phyloP scores from a whole-genome alignment of 352 stramenopile genomes.

The Phytophthora podocarpi region DNA sequence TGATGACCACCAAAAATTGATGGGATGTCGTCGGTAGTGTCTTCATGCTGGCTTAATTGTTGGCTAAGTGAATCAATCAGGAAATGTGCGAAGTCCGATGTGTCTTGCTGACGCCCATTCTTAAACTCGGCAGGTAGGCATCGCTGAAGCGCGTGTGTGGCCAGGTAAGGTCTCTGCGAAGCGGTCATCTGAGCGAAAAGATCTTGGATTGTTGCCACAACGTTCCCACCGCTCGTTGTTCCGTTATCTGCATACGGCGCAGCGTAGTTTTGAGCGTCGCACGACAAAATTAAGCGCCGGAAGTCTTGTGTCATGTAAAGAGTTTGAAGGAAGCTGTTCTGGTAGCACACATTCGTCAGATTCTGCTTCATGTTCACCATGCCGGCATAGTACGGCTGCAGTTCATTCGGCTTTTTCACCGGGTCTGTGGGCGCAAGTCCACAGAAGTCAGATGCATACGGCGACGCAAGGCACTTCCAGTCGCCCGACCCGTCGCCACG shows the following conservation, averaged over 20 bases:
- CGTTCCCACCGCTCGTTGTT: slow-evolving; percentile 36
- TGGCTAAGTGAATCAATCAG: slow-evolving; percentile 82
- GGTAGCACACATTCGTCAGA: slow-evolving; percentile 91
- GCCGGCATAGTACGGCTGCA: slow-evolving; percentile 81
- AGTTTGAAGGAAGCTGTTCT: slow-evolving; percentile 90
- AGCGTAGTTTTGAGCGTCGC: slow-evolving; percentile 48
- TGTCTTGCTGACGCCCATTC: slow-evolving; percentile 84
- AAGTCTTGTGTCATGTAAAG: slow-evolving; percentile 89
- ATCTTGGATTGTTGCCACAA: slow-evolving; percentile 69
- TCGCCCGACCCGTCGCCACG: slow-evolving; percentile 81
- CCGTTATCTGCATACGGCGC: slow-evolving; percentile 30
- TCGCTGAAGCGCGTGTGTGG: slow-evolving; percentile 71
- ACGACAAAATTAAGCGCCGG: slow-evolving; percentile 72
- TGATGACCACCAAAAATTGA: slow-evolving; percentile 82
- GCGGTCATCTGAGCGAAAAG: slow-evolving; percentile 76
- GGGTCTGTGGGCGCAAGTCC: slow-evolving; percentile 53
- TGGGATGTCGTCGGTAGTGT: slow-evolving; percentile 61
- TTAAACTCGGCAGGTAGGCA: slow-evolving; percentile 80
- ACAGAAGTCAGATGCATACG: slow-evolving; percentile 64
- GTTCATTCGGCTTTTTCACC: slow-evolving; percentile 37
- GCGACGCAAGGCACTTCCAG: slow-evolving; percentile 72
- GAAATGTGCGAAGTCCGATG: slow-evolving; percentile 88
- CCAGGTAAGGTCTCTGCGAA: slow-evolving; percentile 70
- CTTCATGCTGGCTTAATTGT: slow-evolving; percentile 66
- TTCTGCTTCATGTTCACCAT: slow-evolving; percentile 92